A percentile compares a stretch with the other conserved stretches of the same genome.
Evolutionary conservation across 768 basidiomycete genomes (phyloP).

Genomic region (Auricularia cornea): DNA sequence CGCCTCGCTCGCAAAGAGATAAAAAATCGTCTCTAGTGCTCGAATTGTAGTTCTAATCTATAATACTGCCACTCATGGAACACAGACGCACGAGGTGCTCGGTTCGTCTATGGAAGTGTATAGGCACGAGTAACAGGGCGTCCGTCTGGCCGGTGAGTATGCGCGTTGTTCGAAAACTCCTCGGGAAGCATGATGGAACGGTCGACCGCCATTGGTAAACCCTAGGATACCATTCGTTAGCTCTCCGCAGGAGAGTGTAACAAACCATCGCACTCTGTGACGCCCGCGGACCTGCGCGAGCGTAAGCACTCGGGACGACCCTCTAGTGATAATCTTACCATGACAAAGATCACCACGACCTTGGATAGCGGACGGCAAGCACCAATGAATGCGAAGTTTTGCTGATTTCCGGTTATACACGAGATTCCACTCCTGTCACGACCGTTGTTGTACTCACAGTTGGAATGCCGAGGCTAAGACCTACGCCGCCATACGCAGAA

Average conservation of each 20-base stretch:
- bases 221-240: constrained; percentile 83
- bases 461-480: constrained; percentile 80
- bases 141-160: background rate
- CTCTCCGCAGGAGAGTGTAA: background rate
- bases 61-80: no score
- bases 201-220: constrained; percentile 80
- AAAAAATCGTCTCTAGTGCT: background rate
- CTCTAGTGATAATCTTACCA: constrained; percentile 32
- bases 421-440: background rate
- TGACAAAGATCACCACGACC: constrained; percentile 76
- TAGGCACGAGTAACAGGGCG: background rate
- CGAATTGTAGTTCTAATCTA: background rate
- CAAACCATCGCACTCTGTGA: no score
- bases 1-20: background rate
- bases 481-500: constrained; percentile 86
- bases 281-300: no score
- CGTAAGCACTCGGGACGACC: background rate
- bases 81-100: background rate
- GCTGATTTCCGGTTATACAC: constrained; percentile 34
- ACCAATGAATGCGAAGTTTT: constrained; percentile 74
- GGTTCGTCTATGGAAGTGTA: background rate
- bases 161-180: background rate
- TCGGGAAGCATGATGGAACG: constrained; percentile 24
- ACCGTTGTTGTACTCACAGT: constrained; percentile 38
- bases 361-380: constrained; percentile 76